Conservation (phyloP, 345 rosid genomes). For the Sisymbrium altissimum region DNA sequence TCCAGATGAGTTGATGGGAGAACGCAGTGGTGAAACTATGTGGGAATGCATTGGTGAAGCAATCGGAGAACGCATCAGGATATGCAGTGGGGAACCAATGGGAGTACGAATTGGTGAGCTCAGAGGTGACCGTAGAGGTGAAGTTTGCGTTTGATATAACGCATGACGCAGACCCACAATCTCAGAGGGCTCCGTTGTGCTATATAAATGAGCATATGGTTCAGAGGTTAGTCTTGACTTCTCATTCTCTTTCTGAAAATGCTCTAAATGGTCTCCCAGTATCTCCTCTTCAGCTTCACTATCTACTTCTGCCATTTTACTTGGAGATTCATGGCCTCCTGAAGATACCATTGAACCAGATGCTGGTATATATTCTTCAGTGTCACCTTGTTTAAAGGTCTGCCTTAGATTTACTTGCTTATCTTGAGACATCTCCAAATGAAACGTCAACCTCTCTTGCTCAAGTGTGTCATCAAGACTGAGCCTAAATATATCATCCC, state of each 20-base stretch:
- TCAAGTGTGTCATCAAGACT: constrained; percentile 17
- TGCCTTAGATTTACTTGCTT: constrained; percentile 34
- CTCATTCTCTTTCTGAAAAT: constrained; percentile 3
- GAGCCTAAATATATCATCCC: constrained; percentile 16
- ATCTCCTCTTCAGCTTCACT: constrained; percentile 7
- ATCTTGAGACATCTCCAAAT: constrained; percentile 21
- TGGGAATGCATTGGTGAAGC: constrained; percentile 20
- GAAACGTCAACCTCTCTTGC: constrained; percentile 15
- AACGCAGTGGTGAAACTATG: constrained; percentile 35
- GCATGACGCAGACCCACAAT: constrained; percentile 33
- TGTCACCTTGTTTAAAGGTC: constrained; percentile 25
- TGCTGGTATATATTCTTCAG: constrained; percentile 6
- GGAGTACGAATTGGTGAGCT: constrained; percentile 35
- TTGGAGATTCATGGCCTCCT: constrained; percentile 7
- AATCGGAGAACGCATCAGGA: constrained; percentile 26
- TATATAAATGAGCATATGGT: constrained; percentile 5
- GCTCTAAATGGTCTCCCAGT: neutral
- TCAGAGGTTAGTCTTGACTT: constrained; percentile 25
- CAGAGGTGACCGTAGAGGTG: constrained; percentile 34
- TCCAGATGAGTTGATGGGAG: constrained; percentile 31
- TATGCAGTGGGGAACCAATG: constrained; percentile 30
- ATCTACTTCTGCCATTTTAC: constrained; percentile 15
- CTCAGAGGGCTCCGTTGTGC: constrained; percentile 25
- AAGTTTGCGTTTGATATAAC: constrained; percentile 23
- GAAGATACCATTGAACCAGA: neutral